These are phyloP conservation scores for Aspergillus neotritici DNA, from an alignment of 2,329 filamentous ascomycete genomes.

Conservation along the genomic window DNA sequence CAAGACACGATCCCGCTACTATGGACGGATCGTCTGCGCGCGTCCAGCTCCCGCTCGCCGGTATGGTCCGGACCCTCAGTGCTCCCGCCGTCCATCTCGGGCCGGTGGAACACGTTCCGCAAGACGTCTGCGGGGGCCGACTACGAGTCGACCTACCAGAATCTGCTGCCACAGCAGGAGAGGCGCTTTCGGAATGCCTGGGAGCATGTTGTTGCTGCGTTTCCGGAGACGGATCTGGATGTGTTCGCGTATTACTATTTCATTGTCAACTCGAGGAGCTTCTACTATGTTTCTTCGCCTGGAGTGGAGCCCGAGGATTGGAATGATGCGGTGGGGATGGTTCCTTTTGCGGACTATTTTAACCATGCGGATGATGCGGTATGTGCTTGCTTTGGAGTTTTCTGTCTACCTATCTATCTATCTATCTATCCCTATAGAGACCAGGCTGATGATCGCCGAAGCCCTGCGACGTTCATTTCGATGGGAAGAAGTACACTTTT, in stretches of 20 bases:
- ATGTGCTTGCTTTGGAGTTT: slow-evolving; percentile 4
- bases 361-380: slow-evolving; percentile 36
- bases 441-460: slow-evolving; percentile 5
- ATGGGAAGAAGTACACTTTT: slow-evolving; percentile 23
- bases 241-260: slow-evolving; percentile 52
- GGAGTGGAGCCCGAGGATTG: slow-evolving; percentile 26
- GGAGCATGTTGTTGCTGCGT: slow-evolving; percentile 35
- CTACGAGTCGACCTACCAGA: slow-evolving; percentile 30
- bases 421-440: background rate
- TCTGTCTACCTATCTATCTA: too few relatives aligned
- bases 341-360: slow-evolving; percentile 40
- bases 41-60: slow-evolving; percentile 21
- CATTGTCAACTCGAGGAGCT: slow-evolving; percentile 54
- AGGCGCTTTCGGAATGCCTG: slow-evolving; percentile 50
- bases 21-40: slow-evolving; percentile 45
- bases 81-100: slow-evolving; percentile 34
- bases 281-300: slow-evolving; percentile 48
- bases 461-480: slow-evolving; percentile 25
- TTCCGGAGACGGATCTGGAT: slow-evolving; percentile 36
- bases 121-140: slow-evolving; percentile 17
- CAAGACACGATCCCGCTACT: slow-evolving; percentile 52
- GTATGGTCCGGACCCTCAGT: too few relatives aligned
- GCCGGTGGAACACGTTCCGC: slow-evolving; percentile 28
- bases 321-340: slow-evolving; percentile 37
- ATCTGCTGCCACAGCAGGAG: slow-evolving; percentile 47